A percentile compares a stretch with the other conserved stretches of the same genome.
These are phyloP conservation scores for Neopestalotiopsis sp. DNA, from an alignment of 2,329 filamentous ascomycete species.

Conservation along the genomic window DNA sequence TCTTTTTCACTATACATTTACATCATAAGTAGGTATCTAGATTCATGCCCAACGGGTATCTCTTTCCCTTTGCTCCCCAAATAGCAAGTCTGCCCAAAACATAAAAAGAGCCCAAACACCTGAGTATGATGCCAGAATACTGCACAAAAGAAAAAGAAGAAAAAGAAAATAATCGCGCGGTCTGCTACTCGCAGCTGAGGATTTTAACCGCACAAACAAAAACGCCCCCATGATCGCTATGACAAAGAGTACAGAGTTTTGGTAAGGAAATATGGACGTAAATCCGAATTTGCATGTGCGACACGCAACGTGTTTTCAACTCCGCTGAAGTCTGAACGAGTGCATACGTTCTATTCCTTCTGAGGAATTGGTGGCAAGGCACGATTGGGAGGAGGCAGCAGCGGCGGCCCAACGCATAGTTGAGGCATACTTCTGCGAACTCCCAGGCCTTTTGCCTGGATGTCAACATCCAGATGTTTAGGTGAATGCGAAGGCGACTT, in stretches of 20 bases:
- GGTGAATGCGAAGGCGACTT: constrained; percentile 12
- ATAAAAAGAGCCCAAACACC: not conserved
- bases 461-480: constrained; percentile 4
- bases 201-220: constrained; percentile 8
- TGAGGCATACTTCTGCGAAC: constrained; percentile 23
- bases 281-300: not conserved
- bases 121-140: constrained; percentile 1
- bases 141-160: not conserved
- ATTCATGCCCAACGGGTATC: constrained; percentile 12
- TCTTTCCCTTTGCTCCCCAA: not conserved
- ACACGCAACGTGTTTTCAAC: not conserved
- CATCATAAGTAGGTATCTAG: constrained; percentile 5
- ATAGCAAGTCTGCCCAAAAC: not conserved
- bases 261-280: not conserved
- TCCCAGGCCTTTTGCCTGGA: constrained; percentile 14
- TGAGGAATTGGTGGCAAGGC: constrained; percentile 24
- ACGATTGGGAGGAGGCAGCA: constrained; percentile 21
- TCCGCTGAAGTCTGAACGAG: not conserved
- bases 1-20: constrained; percentile 8
- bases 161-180: not conserved
- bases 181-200: not conserved
- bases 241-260: constrained; percentile 8
- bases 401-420: constrained; percentile 22
- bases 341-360: constrained; percentile 14
- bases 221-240: constrained; percentile 5